Evolutionary conservation across 768 basidiomycete genomes (phyloP).

Genomic region (Trametes punicea): DNA sequence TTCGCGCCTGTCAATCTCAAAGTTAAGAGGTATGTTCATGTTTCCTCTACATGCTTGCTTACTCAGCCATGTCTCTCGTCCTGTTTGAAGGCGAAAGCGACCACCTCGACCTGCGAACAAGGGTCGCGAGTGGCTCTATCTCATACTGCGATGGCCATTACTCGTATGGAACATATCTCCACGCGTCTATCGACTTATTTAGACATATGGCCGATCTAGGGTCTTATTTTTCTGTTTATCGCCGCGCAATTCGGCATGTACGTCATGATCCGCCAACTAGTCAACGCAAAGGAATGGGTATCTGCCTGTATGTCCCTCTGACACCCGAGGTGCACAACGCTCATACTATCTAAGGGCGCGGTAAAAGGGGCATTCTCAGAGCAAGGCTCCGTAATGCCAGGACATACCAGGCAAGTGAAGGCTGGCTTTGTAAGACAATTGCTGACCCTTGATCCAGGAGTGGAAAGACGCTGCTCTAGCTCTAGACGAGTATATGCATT

Average conservation of each 20-base stretch:
- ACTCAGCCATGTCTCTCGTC: no score
- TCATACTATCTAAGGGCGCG: constrained; percentile 59
- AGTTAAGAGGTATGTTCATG: constrained; percentile 63
- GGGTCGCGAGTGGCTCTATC: constrained; percentile 70
- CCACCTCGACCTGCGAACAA: constrained; percentile 34
- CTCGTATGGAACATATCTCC: no score
- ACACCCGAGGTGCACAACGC: not conserved
- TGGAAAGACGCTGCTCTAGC: constrained; percentile 82
- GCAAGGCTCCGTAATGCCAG: constrained; percentile 69
- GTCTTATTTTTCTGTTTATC: constrained; percentile 82
- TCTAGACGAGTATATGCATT: constrained; percentile 79
- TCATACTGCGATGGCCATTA: constrained; percentile 83
- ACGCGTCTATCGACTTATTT: no score
- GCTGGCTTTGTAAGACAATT: not conserved
- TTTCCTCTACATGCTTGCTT: not conserved
- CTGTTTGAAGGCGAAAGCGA: constrained; percentile 34
- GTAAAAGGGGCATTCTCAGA: constrained; percentile 75
- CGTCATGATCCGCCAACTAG: constrained; percentile 83
- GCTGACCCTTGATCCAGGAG: constrained; percentile 44
- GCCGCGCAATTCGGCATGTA: constrained; percentile 82
- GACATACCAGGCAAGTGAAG: constrained; percentile 59
- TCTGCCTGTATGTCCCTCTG: constrained; percentile 62
- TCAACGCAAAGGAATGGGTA: constrained; percentile 92
- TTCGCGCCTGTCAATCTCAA: constrained; percentile 88
- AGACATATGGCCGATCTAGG: constrained; percentile 50